These are phyloP conservation scores for Nicotiana attenuata DNA, from an alignment of 257 asterid species.

Conservation along the genomic window DNA sequence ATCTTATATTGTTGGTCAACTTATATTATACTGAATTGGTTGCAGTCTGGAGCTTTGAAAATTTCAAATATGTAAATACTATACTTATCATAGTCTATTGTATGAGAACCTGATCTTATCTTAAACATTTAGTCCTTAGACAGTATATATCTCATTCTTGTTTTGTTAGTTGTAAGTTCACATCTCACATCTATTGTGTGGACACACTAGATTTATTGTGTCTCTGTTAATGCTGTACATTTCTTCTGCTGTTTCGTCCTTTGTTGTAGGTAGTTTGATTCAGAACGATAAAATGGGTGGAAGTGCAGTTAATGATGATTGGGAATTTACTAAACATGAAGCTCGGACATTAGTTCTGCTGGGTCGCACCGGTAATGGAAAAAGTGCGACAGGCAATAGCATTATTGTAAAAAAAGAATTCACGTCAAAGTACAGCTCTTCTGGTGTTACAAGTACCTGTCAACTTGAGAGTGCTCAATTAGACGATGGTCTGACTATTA, in stretches of 20 bases:
- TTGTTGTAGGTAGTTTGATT: neutral
- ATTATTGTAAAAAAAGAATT: slow-evolving; percentile 47
- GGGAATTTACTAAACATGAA: slow-evolving; percentile 51
- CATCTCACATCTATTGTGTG: no score
- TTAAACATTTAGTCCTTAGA: no score
- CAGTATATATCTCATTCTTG: neutral
- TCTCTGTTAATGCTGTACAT: neutral
- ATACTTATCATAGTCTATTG: no score
- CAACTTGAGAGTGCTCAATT: slow-evolving; percentile 44
- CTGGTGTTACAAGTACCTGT: slow-evolving; percentile 75
- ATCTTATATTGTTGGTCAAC: neutral
- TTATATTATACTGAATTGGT: neutral
- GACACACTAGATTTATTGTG: neutral
- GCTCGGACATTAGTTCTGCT: slow-evolving; percentile 59
- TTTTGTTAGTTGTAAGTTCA: no score
- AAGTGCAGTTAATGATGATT: slow-evolving; percentile 49
- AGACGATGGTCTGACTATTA: slow-evolving; percentile 48
- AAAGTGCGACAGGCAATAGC: slow-evolving; percentile 83
- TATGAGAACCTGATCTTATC: no score
- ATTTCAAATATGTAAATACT: no score
- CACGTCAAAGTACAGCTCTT: slow-evolving; percentile 53
- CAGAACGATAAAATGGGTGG: slow-evolving; percentile 52
- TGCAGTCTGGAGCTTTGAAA: neutral
- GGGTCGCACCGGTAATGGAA: slow-evolving; percentile 78
- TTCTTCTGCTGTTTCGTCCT: neutral